A percentile compares a stretch with the other conserved stretches of the same genome.
These are phyloP conservation scores for Huntiella omanensis DNA, from an alignment of 2,329 filamentous ascomycete genomes.

Conservation along the genomic window DNA sequence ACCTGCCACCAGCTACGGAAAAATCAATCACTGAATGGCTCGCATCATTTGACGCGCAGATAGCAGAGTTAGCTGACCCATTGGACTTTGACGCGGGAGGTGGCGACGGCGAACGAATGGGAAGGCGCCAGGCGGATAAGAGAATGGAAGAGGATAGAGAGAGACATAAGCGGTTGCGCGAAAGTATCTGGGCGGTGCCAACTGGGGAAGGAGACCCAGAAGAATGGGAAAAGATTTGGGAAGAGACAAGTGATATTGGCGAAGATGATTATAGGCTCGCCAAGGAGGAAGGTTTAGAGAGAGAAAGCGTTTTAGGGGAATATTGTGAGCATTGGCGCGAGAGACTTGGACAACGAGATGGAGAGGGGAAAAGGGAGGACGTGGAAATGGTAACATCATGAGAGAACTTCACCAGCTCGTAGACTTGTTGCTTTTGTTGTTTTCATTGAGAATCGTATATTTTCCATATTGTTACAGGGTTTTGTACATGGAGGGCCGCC, in stretches of 20 bases:
- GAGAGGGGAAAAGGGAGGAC: not conserved
- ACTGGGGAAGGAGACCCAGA: slow-evolving; percentile 35
- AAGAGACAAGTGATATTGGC: slow-evolving; percentile 68
- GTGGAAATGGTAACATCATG: not conserved
- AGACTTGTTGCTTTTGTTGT: not conserved
- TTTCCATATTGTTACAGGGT: slow-evolving; percentile 14
- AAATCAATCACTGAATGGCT: slow-evolving; percentile 67
- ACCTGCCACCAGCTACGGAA: slow-evolving; percentile 58
- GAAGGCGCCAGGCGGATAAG: slow-evolving; percentile 85
- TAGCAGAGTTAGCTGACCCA: slow-evolving; percentile 14
- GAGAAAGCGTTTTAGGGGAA: slow-evolving; percentile 16
- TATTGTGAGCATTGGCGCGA: slow-evolving; percentile 12
- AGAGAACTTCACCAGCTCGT: not conserved
- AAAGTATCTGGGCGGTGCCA: slow-evolving; percentile 82
- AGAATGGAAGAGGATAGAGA: slow-evolving; percentile 93
- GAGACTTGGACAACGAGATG: not conserved
- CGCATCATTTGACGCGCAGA: slow-evolving; percentile 53
- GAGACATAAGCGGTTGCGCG: slow-evolving; percentile 74
- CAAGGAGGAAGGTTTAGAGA: slow-evolving; percentile 48
- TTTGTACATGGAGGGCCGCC: slow-evolving; percentile 20
- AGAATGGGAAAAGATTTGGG: slow-evolving; percentile 69
- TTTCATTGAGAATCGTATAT: slow-evolving; percentile 10
- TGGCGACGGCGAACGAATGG: slow-evolving; percentile 24
- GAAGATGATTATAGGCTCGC: slow-evolving; percentile 69
- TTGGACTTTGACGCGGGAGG: not conserved